Base-by-base conservation (phyloP, 768 basidiomycete species). In the Mrakia blollopis region DNA sequence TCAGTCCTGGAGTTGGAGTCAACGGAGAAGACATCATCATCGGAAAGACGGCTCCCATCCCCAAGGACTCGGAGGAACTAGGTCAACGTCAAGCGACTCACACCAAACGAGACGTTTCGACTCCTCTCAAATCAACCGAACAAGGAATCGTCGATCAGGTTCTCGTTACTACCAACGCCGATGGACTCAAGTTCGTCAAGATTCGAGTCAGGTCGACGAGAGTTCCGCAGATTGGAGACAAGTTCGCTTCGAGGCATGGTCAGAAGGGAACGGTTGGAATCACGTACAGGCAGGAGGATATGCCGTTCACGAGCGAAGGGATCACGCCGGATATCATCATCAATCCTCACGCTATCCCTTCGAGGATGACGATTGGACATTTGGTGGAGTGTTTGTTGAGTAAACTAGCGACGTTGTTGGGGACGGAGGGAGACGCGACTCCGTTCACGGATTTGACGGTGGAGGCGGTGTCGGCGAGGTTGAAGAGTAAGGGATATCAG, bases 181-280 rank as follows among this genome's bases (percentile, higher is more conserved):
- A 98, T 79, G 96, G 95, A 1, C 90, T 94, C 83, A 98, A 98
- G 82, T 98, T 99, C 81, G 97, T 98, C 84, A 98, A 98, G 86
- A 91, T 99, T 79, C 92, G 97, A 65, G 91, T 98, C 37, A 89
- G 97, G 62, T 92, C 96, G 28, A 96, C 94, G 10, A 92, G 97
- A 85, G 89, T 98, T 74, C 97, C 97, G 41, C 96, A 99, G 83
- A 97, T 91, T 74, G 97, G 97, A 57, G 97, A 99, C 87, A 99
- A 99, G 85, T 99, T 99, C 80, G 97, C 97, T 2, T 99, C 97
- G 67, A 92, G 97, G 82, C 97, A 99, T 82, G 97, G 97, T 81
- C 97, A 99, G 85, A 99, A 99, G 86, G 97, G 97, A 84, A 99
- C 97, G 14, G 96, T 98, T 79, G 97, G 97, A 85, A 97, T 99